phyloP scores from a whole-genome alignment of 1,284 basidiomycete genomes.

The Fomitopsis betulina region DNA sequence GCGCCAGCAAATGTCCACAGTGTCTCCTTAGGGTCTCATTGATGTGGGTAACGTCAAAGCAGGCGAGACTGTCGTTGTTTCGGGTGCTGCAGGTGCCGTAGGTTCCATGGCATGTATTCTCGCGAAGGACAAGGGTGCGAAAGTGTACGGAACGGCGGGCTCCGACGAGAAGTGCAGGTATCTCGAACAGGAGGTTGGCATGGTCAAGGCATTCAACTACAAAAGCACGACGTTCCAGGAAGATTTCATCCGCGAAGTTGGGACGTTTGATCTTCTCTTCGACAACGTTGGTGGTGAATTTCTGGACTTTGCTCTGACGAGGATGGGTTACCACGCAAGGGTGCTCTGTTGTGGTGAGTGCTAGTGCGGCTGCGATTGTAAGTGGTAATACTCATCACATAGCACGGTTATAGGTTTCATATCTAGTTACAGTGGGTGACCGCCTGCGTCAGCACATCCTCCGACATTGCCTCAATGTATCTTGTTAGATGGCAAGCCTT shows the following conservation, averaged over 20 bases:
- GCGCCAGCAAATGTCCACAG: not conserved
- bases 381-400: not conserved
- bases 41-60: slow-evolving; percentile 76
- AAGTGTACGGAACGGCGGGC: slow-evolving; percentile 82
- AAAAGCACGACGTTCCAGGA: slow-evolving; percentile 71
- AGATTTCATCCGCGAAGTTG: slow-evolving; percentile 56
- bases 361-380: no score
- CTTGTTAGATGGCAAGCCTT: slow-evolving; percentile 34
- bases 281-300: slow-evolving; percentile 88
- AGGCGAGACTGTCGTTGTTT: slow-evolving; percentile 81
- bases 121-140: slow-evolving; percentile 68
- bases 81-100: slow-evolving; percentile 87
- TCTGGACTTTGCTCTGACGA: slow-evolving; percentile 68
- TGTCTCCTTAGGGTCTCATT: slow-evolving; percentile 60
- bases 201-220: slow-evolving; percentile 84
- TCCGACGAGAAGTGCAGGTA: slow-evolving; percentile 78
- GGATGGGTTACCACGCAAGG: slow-evolving; percentile 73
- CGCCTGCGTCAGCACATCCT: no score
- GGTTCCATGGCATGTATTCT: slow-evolving; percentile 74
- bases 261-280: slow-evolving; percentile 76
- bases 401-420: slow-evolving; percentile 62
- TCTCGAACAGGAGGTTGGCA: slow-evolving; percentile 76
- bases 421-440: slow-evolving; percentile 61
- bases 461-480: not conserved
- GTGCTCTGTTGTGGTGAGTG: slow-evolving; percentile 70